Conservation (phyloP, 116 monocot genomes). For the Phalaenopsis hybrid region DNA sequence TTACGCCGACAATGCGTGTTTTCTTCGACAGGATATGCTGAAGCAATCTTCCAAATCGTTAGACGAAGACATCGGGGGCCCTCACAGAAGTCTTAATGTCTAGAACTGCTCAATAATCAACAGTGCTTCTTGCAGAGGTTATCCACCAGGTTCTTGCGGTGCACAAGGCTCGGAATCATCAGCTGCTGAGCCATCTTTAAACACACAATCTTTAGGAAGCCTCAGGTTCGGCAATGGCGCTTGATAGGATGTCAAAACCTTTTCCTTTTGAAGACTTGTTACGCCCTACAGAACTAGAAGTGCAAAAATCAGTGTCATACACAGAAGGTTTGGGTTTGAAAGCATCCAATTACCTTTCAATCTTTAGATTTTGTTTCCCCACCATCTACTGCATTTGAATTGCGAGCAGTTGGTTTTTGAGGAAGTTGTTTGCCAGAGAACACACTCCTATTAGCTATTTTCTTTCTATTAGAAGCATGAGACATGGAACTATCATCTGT, state of each 20-base stretch:
- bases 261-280: conserved; percentile 69
- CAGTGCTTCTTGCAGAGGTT: conserved; percentile 4
- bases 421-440: conserved; percentile 66
- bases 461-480: conserved; percentile 37
- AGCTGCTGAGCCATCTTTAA: conserved; percentile 13
- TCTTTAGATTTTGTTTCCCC: conserved; percentile 43
- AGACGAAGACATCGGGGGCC: not conserved
- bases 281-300: conserved; percentile 30
- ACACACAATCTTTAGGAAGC: conserved; percentile 82
- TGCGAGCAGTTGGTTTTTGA: conserved; percentile 22
- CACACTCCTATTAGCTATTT: conserved; percentile 33
- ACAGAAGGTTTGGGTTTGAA: not conserved
- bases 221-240: conserved; percentile 74
- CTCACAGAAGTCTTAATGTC: too few species aligned
- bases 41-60: not conserved
- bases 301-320: conserved; percentile 1
- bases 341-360: conserved; percentile 14
- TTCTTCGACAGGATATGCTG: not conserved
- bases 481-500: conserved; percentile 58
- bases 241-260: conserved; percentile 81
- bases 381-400: conserved; percentile 21
- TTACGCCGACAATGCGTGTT: not conserved
- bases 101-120: not conserved
- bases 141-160: conserved; percentile 68
- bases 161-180: conserved; percentile 40